These are phyloP conservation scores for Micractinium conductrix DNA, from an alignment of 139 green algal species.

Conservation along the genomic window DNA sequence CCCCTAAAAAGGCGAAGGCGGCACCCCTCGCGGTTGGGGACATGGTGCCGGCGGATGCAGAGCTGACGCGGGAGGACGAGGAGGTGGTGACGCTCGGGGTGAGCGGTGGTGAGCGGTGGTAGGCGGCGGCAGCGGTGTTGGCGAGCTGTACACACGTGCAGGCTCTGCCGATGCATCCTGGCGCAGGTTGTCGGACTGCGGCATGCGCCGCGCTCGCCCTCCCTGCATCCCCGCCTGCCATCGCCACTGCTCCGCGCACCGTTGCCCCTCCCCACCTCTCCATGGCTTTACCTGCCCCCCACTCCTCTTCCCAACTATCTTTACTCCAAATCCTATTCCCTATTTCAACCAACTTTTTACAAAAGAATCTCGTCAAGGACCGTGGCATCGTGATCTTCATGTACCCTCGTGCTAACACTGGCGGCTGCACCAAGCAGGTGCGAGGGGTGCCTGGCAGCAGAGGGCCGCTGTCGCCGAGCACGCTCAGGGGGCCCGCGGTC, in stretches of 20 bases:
- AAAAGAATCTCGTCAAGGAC: conserved; percentile 37
- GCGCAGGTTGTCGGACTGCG: neutral
- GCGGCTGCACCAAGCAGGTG: neutral
- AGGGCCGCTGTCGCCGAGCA: no score
- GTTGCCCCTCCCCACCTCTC: no score
- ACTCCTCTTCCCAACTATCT: no score
- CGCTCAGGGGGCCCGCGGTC: no score
- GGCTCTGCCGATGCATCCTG: neutral
- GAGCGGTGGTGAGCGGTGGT: neutral
- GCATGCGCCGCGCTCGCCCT: no score
- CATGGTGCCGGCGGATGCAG: neutral
- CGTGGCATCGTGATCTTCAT: conserved; percentile 53
- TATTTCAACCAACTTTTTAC: neutral
- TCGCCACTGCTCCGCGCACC: no score
- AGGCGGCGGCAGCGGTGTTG: neutral
- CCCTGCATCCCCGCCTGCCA: no score
- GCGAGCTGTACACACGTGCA: neutral
- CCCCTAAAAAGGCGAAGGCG: conserved; percentile 36
- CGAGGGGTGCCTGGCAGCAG: no score
- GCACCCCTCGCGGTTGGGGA: conserved; percentile 24
- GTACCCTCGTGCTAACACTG: conserved; percentile 45
- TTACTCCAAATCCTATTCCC: no score
- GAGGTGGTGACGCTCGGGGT: conserved; percentile 22
- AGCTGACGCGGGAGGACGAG: conserved; percentile 39
- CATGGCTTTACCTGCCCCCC: no score